These are phyloP conservation scores for Aethionema arabicum DNA, from an alignment of 345 rosid species.

Conservation along the genomic window DNA sequence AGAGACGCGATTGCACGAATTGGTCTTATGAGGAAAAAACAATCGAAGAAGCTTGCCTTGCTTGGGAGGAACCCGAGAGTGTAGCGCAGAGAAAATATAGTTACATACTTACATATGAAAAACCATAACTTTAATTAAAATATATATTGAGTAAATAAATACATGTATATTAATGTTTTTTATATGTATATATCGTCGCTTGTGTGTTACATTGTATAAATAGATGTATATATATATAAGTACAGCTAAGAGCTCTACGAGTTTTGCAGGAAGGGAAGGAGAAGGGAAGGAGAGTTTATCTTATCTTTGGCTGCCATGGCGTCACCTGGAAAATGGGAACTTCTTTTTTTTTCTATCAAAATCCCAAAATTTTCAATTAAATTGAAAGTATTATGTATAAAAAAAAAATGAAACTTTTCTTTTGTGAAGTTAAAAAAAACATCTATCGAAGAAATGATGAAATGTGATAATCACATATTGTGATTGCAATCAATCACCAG, in stretches of 20 bases:
- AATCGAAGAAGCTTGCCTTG: no score
- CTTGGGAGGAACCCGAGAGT: no score
- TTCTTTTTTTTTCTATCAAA: slow-evolving; percentile 10
- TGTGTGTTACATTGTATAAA: slow-evolving; percentile 27
- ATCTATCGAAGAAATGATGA: slow-evolving; percentile 22
- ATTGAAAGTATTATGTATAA: slow-evolving; percentile 22
- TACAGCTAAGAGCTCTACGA: slow-evolving; percentile 12
- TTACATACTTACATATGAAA: no score
- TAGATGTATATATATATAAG: neutral
- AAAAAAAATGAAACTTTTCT: neutral
- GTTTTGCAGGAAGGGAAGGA: slow-evolving; percentile 32
- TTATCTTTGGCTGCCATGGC: slow-evolving; percentile 35
- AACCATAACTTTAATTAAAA: no score
- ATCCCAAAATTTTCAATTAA: slow-evolving; percentile 17
- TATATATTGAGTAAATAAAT: no score
- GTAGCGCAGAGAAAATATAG: no score
- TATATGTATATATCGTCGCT: neutral
- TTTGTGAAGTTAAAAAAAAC: slow-evolving; percentile 7
- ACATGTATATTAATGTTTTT: no score
- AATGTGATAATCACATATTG: slow-evolving; percentile 16
- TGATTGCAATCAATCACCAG: slow-evolving; percentile 25
- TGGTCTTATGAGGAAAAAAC: no score
- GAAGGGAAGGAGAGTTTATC: slow-evolving; percentile 17
- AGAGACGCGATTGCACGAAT: no score
- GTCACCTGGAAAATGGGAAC: slow-evolving; percentile 23